These are phyloP conservation scores for Colletotrichum sublineola DNA, from an alignment of 2,329 filamentous ascomycete species.

Conservation along the genomic window DNA sequence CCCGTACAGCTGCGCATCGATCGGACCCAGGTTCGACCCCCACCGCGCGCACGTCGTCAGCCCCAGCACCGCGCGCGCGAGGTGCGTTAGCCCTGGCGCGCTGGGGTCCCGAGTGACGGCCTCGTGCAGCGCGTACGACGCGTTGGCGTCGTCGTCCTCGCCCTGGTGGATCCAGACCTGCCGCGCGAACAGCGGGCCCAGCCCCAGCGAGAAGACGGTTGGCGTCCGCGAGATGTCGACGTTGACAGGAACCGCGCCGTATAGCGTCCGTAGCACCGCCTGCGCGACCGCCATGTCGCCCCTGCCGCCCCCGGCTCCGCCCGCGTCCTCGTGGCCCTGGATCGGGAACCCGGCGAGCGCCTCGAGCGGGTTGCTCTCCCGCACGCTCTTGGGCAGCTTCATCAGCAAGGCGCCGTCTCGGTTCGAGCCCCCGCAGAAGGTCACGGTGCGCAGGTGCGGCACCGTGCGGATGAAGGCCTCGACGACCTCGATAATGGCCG, in stretches of 20 bases:
- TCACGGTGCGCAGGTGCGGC: conserved; percentile 78
- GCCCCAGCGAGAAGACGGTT: conserved; percentile 58
- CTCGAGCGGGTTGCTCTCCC: conserved; percentile 74
- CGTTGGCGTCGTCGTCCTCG: conserved; percentile 65
- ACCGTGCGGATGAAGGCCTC: conserved; percentile 78
- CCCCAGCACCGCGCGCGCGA: conserved; percentile 77
- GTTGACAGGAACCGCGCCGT: conserved; percentile 58
- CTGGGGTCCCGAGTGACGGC: conserved; percentile 77
- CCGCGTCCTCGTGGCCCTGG: conserved; percentile 18
- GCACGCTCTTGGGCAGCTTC: conserved; percentile 70
- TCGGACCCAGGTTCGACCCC: conserved; percentile 70
- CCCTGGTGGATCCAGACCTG: conserved; percentile 67
- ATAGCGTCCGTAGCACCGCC: conserved; percentile 55
- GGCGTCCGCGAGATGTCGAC: conserved; percentile 53
- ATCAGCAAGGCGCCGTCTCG: conserved; percentile 86
- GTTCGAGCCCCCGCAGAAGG: conserved; percentile 90
- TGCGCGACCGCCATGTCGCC: conserved; percentile 51
- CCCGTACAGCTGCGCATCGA: conserved; percentile 59
- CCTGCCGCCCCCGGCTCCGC: conserved; percentile 37
- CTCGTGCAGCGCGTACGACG: conserved; percentile 78
- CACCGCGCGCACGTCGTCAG: conserved; percentile 81
- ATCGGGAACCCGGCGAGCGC: conserved; percentile 49
- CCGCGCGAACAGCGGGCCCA: conserved; percentile 60
- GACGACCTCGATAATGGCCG: conserved; percentile 86
- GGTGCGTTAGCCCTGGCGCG: conserved; percentile 80